These are phyloP conservation scores for Globisporangium paroecandrum DNA, from an alignment of 352 stramenopile genomes.

Conservation along the genomic window DNA sequence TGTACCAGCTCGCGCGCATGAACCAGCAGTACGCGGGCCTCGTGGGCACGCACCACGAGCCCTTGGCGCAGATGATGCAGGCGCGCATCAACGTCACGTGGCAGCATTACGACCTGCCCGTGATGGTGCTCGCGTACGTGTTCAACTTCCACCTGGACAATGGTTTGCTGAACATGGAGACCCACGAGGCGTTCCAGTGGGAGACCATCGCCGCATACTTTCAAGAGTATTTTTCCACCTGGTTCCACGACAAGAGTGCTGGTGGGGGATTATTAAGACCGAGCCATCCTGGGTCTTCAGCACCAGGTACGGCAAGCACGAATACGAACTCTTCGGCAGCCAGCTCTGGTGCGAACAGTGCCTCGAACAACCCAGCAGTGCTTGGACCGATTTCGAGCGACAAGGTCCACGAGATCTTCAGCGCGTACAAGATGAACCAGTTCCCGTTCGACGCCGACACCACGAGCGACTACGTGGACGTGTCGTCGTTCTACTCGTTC, in stretches of 20 bases:
- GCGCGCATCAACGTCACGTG: conserved; percentile 57
- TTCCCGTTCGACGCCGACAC: conserved; percentile 75
- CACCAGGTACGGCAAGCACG: not conserved
- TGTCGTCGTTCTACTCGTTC: conserved; percentile 85
- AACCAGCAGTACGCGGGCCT: conserved; percentile 60
- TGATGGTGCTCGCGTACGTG: conserved; percentile 71
- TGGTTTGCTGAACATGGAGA: conserved; percentile 44
- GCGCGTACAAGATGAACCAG: conserved; percentile 57
- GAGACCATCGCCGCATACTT: conserved; percentile 60
- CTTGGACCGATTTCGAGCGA: conserved; percentile 25
- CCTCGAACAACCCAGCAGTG: not conserved
- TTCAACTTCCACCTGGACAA: conserved; percentile 80
- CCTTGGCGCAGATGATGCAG: conserved; percentile 43
- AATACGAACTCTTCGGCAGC: not conserved
- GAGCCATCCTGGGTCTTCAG: not conserved
- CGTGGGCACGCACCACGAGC: conserved; percentile 17
- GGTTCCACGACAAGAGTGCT: conserved; percentile 34
- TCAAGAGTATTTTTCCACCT: conserved; percentile 60
- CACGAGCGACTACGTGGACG: conserved; percentile 71
- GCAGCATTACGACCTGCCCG: conserved; percentile 68
- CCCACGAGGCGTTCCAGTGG: conserved; percentile 43
- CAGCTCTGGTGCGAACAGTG: not conserved
- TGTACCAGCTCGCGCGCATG: conserved; percentile 78
- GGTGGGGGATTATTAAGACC: not conserved
- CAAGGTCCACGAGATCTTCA: conserved; percentile 47